Percentiles rank a stretch among this genome's conserved stretches.
These are phyloP conservation scores for Xylaria arbuscula DNA, from an alignment of 2,329 filamentous ascomycete species.

Conservation along the genomic window DNA sequence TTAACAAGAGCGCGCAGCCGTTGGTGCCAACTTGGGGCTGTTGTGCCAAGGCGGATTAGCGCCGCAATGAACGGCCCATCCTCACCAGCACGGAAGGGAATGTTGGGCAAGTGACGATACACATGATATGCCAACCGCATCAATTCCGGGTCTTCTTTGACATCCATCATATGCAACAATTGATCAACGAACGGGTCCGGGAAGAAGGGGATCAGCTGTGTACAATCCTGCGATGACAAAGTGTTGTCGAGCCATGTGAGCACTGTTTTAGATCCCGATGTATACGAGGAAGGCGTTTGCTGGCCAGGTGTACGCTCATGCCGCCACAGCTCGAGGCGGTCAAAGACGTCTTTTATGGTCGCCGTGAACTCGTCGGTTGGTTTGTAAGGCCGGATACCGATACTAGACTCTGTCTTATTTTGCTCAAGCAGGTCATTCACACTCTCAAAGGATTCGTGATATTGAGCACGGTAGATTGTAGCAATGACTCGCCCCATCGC, in stretches of 20 bases:
- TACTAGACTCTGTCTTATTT: conserved; percentile 82
- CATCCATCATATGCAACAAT: conserved; percentile 99
- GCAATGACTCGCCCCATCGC: conserved; percentile 91
- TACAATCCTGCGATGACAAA: conserved; percentile 92
- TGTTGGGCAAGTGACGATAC: conserved; percentile 94
- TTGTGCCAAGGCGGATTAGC: conserved; percentile 87
- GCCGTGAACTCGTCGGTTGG: conserved; percentile 78
- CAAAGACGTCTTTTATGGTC: conserved; percentile 80
- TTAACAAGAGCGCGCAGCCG: conserved; percentile 94
- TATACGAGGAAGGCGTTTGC: conserved; percentile 94
- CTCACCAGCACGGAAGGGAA: conserved; percentile 88
- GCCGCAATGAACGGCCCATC: conserved; percentile 85
- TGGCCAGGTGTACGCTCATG: conserved; percentile 85
- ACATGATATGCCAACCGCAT: conserved; percentile 96
- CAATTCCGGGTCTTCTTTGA: conserved; percentile 96
- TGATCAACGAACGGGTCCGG: conserved; percentile 89
- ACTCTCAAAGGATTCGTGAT: conserved; percentile 92
- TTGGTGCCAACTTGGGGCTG: conserved; percentile 92
- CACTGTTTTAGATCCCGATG: conserved; percentile 94
- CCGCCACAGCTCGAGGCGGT: conserved; percentile 86
- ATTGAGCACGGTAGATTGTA: conserved; percentile 88
- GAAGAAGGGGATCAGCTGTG: conserved; percentile 90
- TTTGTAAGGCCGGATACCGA: conserved; percentile 86
- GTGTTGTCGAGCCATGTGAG: conserved; percentile 94
- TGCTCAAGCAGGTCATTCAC: conserved; percentile 78